phyloP scores from a whole-genome alignment of 768 basidiomycete genomes.

The Rhodotorula diobovata region DNA sequence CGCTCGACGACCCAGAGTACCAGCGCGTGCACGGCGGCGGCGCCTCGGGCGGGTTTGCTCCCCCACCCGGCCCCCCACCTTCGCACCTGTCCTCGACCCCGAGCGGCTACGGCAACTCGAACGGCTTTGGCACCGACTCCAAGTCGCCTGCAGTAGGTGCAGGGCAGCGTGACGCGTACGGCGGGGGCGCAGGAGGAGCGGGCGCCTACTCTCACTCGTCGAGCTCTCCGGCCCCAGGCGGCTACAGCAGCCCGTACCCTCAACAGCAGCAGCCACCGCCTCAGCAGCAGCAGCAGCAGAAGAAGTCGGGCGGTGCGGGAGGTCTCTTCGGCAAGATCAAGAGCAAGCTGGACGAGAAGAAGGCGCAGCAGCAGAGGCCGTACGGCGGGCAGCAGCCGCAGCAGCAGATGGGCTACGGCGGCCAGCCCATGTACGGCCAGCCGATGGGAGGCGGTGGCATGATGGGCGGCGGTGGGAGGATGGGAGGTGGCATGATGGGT shows the following conservation, averaged over 20 bases:
- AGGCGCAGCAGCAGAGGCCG: background rate
- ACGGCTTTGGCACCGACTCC: background rate
- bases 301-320: background rate
- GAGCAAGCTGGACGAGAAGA: conserved; percentile 17
- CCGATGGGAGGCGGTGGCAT: background rate
- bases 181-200: background rate
- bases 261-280: background rate
- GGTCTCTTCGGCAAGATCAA: conserved; percentile 17
- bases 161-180: background rate
- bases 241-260: too few relatives aligned
- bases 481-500: too few relatives aligned
- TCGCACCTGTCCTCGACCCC: background rate
- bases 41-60: conserved; percentile 48
- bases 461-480: conserved; percentile 2
- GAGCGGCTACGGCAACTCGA: too few relatives aligned
- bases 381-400: conserved; percentile 12
- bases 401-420: conserved; percentile 12
- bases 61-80: conserved; percentile 31
- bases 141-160: too few relatives aligned
- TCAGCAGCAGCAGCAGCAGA: background rate
- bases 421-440: conserved; percentile 15
- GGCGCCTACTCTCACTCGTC: background rate
- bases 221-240: background rate
- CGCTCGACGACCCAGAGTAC: conserved; percentile 64
- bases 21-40: conserved; percentile 53